Conservation (phyloP, 306 rosid genomes). For the Betula pendula region DNA sequence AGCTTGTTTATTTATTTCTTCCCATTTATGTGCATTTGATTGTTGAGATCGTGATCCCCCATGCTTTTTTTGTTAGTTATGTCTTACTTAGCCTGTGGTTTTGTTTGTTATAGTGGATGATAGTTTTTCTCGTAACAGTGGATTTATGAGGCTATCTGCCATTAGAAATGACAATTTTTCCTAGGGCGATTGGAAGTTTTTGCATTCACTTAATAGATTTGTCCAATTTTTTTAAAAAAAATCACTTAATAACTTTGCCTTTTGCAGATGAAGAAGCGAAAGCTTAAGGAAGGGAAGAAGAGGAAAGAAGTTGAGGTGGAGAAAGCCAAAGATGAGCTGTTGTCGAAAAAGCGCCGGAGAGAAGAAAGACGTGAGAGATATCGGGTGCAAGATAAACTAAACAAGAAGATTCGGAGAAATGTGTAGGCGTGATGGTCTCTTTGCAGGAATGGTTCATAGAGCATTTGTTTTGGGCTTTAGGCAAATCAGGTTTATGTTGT, state of each 20-base stretch:
- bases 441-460: neutral
- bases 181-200: neutral
- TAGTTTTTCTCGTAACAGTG: neutral
- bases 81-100: neutral
- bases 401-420: constrained; percentile 60
- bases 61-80: too few species aligned
- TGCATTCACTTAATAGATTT: neutral
- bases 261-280: constrained; percentile 71
- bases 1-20: too few species aligned
- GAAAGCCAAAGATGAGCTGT: constrained; percentile 65
- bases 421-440: constrained; percentile 25
- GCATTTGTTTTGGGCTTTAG: neutral
- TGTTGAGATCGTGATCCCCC: neutral
- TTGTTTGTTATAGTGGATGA: neutral
- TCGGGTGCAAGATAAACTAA: constrained; percentile 61
- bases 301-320: constrained; percentile 58
- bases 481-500: neutral
- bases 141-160: neutral
- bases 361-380: constrained; percentile 83
- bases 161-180: neutral
- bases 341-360: constrained; percentile 71
- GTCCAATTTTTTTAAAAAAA: neutral
- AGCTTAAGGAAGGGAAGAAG: constrained; percentile 63
- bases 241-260: neutral
- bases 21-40: neutral